phyloP scores from a whole-genome alignment of 2,329 filamentous ascomycete species.

The Berkeleyomyces basicola region DNA sequence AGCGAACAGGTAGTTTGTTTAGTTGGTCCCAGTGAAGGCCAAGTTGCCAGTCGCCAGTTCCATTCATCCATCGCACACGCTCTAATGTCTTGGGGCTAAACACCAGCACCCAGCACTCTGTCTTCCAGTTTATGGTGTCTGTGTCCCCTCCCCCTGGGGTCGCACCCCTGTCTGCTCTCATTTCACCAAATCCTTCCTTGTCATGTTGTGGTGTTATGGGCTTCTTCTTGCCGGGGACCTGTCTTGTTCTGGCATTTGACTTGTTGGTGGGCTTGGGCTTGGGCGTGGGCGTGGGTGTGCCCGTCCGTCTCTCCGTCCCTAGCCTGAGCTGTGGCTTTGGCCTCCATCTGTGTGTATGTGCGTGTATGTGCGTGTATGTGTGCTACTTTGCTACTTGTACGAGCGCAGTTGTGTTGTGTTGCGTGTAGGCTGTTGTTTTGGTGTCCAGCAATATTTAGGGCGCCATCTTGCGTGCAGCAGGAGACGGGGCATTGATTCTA shows the following conservation, averaged over 20 bases:
- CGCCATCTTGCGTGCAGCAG: too few relatives aligned
- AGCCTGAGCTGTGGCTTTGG: neutral
- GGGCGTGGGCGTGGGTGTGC: neutral
- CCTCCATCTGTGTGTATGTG: neutral
- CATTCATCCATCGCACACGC: too few relatives aligned
- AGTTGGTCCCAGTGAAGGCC: neutral
- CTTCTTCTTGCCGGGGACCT: neutral
- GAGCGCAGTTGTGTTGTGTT: neutral
- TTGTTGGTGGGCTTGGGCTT: neutral
- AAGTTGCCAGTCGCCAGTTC: neutral
- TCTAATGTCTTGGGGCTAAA: neutral
- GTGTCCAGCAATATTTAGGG: too few relatives aligned
- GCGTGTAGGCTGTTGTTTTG: neutral
- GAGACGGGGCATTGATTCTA: too few relatives aligned
- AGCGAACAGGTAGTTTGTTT: neutral
- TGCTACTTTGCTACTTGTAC: neutral
- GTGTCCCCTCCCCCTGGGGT: neutral
- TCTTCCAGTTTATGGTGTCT: neutral
- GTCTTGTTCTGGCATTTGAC: neutral
- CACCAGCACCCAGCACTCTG: neutral
- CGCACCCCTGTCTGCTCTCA: neutral
- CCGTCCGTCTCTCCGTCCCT: neutral
- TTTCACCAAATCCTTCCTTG: neutral
- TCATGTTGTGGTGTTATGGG: neutral
- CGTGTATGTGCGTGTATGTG: neutral